Evolutionary conservation across 768 basidiomycete species (phyloP).

Genomic region (Hygrophoropsis aurantiaca): DNA sequence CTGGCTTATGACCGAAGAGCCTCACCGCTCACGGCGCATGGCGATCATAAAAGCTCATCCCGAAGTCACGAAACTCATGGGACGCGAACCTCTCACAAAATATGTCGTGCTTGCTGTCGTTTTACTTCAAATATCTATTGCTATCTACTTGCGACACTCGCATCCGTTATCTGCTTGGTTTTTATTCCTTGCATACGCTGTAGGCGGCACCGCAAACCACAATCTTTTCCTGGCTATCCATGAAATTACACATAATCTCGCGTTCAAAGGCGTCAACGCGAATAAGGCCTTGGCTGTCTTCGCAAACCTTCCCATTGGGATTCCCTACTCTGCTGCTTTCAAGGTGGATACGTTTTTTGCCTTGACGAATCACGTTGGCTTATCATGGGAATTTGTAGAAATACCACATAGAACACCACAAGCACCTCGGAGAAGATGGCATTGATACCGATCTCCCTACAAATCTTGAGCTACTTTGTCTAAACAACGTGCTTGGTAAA

Average conservation of each 20-base stretch:
- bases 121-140: slow-evolving; percentile 64
- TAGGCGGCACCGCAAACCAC: slow-evolving; percentile 96
- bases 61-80: slow-evolving; percentile 96
- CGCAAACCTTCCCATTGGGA: slow-evolving; percentile 89
- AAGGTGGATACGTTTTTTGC: slow-evolving; percentile 52
- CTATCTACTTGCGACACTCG: slow-evolving; percentile 65
- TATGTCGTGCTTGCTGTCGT: slow-evolving; percentile 87
- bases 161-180: slow-evolving; percentile 72
- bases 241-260: slow-evolving; percentile 97
- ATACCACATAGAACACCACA: slow-evolving; percentile 97
- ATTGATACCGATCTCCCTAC: slow-evolving; percentile 96
- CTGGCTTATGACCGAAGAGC: slow-evolving; percentile 98
- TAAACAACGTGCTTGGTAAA: slow-evolving; percentile 97
- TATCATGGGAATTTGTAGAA: slow-evolving; percentile 42
- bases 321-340: slow-evolving; percentile 95
- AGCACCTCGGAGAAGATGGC: slow-evolving; percentile 92
- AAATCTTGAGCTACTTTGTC: slow-evolving; percentile 72
- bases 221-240: slow-evolving; percentile 98
- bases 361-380: no score
- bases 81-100: slow-evolving; percentile 89
- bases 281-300: slow-evolving; percentile 90
- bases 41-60: slow-evolving; percentile 95
- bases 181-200: slow-evolving; percentile 72
- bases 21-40: slow-evolving; percentile 84
- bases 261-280: slow-evolving; percentile 75